A percentile compares a stretch with the other conserved stretches of the same genome.
These are phyloP conservation scores for Zygoascus tannicola DNA, from an alignment of 805 yeast genomes.

Conservation along the genomic window DNA sequence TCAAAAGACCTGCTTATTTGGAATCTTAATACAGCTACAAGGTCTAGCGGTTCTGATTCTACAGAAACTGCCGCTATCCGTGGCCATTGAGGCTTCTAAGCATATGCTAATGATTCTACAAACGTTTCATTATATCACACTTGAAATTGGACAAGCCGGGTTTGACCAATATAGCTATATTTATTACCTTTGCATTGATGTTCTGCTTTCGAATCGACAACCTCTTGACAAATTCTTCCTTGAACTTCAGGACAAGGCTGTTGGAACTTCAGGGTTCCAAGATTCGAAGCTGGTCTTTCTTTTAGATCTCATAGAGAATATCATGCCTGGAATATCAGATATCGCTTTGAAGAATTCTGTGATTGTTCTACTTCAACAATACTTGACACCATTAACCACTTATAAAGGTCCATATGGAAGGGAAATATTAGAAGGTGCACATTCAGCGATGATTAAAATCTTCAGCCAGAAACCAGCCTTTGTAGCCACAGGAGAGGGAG, in stretches of 20 bases:
- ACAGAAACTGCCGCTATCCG: conserved; percentile 1
- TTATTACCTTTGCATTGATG: conserved; percentile 41
- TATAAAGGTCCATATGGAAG: conserved; percentile 8
- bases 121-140: conserved; percentile 20
- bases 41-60: conserved; percentile 17
- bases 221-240: conserved; percentile 25
- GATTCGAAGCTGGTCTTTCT: conserved; percentile 14
- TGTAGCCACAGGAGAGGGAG: conserved; percentile 15
- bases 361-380: conserved; percentile 22
- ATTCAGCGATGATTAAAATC: conserved; percentile 44
- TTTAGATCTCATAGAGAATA: conserved; percentile 29
- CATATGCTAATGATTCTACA: conserved; percentile 17
- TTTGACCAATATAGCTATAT: conserved; percentile 47
- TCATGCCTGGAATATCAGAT: conserved; percentile 27
- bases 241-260: conserved; percentile 22
- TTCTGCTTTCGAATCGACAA: conserved; percentile 20
- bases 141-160: conserved; percentile 21
- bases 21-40: conserved; percentile 21
- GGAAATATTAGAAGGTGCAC: conserved; percentile 48
- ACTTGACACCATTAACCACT: conserved; percentile 12
- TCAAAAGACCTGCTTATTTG: conserved; percentile 20
- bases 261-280: not conserved
- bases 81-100: conserved; percentile 10
- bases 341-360: conserved; percentile 29
- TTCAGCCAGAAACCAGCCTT: conserved; percentile 5